Evolutionary conservation across 2,329 filamentous ascomycete species (phyloP), one percentile per base, ranked within the genome.

Genomic region (Fusarium dlaminii): DNA sequence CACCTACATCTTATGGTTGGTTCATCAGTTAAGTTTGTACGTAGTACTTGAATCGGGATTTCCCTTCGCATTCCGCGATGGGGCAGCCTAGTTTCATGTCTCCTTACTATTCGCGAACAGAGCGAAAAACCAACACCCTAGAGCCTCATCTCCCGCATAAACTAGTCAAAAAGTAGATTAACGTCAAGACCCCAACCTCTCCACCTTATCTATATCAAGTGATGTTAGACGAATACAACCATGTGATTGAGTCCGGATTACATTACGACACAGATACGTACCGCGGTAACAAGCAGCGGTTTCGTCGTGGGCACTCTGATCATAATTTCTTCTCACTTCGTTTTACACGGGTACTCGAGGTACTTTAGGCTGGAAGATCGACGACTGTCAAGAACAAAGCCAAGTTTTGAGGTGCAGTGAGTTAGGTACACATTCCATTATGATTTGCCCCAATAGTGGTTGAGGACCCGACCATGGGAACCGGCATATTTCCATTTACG

Each of bases 161-260:
- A 45, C 76, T 75, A 78, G 66, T 69, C 65, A 61, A 29, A 66
- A 76, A 75, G 45, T 42, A 67, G 74, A 68, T 69, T 73, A 73
- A 76, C 43, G 48, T 66, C 70, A 51, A 75, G 65, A 73, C 59
- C 56, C 63, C 46, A 40, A 55, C 61, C 58, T 70, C 42, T 65
- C 55, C 62, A 63, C 61, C 72, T 72, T 77, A 68, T 51, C 76
- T 75, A 49, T 39, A 77, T 75, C 30, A 46, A 76, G 76, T 68
- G 72, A 78, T 77, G 66, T 78, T 78, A 78, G 51, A 78, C 76
- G 76, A 78, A 63, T 37, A 51, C 51, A 45, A 66, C 76, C 76
- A 75, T 77, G 76, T 75, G 76, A 77, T 62, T 57, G 60, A 70
- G 70, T 76, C 58, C n/a, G 14, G 40, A 51, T n/a, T 36, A n/a